Conservation (phyloP, 2,329 filamentous ascomycete genomes). For the Aspergillus sclerotialis region DNA sequence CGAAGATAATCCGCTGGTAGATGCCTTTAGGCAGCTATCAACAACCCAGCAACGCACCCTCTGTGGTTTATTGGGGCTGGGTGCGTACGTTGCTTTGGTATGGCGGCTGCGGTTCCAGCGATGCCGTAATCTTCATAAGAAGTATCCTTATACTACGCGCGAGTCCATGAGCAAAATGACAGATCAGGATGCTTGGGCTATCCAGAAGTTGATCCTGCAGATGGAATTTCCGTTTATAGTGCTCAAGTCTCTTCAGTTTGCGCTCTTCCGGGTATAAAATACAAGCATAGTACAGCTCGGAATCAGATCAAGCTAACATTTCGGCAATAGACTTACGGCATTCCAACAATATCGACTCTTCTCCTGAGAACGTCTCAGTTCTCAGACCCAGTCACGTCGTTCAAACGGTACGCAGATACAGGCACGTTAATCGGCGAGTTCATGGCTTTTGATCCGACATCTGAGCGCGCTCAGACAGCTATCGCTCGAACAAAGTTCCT, state of each 20-base stretch:
- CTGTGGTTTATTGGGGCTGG: not conserved
- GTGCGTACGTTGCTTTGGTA: conserved; percentile 16
- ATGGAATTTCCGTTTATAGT: conserved; percentile 50
- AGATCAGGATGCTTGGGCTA: conserved; percentile 44
- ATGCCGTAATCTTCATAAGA: conserved; percentile 28
- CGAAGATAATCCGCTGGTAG: not conserved
- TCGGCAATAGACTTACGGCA: conserved; percentile 47
- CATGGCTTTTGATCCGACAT: conserved; percentile 36
- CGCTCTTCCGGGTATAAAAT: conserved; percentile 46
- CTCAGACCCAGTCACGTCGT: conserved; percentile 35
- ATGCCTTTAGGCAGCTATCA: not conserved
- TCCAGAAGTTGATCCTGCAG: conserved; percentile 39
- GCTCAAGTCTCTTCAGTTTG: conserved; percentile 49
- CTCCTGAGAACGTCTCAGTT: conserved; percentile 46
- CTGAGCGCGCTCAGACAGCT: conserved; percentile 42
- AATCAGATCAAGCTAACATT: no score
- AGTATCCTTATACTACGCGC: conserved; percentile 38
- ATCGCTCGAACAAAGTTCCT: conserved; percentile 60
- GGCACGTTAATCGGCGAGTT: conserved; percentile 44
- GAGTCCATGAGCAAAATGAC: conserved; percentile 45
- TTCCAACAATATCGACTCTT: conserved; percentile 47
- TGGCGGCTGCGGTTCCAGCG: conserved; percentile 20
- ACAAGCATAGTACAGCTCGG: not conserved
- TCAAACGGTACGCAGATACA: conserved; percentile 50
- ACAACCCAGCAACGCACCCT: not conserved